Evolutionary conservation across 164 flowering plant genomes (phyloP).

Genomic region (Magnolia officinalis): DNA sequence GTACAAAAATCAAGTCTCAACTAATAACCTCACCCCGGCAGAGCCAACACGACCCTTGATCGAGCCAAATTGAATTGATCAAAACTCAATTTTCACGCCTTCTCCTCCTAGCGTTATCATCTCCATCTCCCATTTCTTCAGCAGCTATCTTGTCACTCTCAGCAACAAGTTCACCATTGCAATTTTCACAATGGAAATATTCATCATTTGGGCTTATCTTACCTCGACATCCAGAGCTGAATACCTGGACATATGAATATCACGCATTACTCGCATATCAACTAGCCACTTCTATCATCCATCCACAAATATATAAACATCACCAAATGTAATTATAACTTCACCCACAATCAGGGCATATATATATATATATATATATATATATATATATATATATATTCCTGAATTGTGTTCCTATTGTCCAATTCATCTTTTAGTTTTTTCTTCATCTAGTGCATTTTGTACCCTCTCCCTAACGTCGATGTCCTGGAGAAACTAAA

Average conservation of each 20-base stretch:
- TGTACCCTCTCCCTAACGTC: too few relatives aligned
- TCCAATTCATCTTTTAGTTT: slow-evolving; percentile 88
- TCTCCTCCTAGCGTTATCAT: slow-evolving; percentile 85
- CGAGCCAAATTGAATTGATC: too few relatives aligned
- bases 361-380: too few relatives aligned
- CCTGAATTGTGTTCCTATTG: slow-evolving; percentile 83
- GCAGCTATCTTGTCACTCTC: slow-evolving; percentile 88
- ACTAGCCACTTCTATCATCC: not conserved
- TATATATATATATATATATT: too few relatives aligned
- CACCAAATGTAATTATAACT: slow-evolving; percentile 38
- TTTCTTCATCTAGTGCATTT: slow-evolving; percentile 90
- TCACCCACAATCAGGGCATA: slow-evolving; percentile 74
- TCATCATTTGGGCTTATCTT: slow-evolving; percentile 64
- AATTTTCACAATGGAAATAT: slow-evolving; percentile 83
- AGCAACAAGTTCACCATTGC: slow-evolving; percentile 81
- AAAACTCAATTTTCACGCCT: slow-evolving; percentile 53
- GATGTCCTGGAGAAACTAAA: too few relatives aligned
- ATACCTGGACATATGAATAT: slow-evolving; percentile 47
- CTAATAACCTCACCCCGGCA: too few relatives aligned
- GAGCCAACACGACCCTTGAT: too few relatives aligned
- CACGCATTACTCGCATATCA: not conserved
- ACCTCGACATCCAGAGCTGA: slow-evolving; percentile 95
- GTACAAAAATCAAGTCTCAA: too few relatives aligned
- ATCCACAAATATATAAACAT: slow-evolving; percentile 1
- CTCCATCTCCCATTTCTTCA: slow-evolving; percentile 85